Conservation (phyloP, 192 early-diverging fungal genomes). For the Phycomyces blakesleeanus region DNA sequence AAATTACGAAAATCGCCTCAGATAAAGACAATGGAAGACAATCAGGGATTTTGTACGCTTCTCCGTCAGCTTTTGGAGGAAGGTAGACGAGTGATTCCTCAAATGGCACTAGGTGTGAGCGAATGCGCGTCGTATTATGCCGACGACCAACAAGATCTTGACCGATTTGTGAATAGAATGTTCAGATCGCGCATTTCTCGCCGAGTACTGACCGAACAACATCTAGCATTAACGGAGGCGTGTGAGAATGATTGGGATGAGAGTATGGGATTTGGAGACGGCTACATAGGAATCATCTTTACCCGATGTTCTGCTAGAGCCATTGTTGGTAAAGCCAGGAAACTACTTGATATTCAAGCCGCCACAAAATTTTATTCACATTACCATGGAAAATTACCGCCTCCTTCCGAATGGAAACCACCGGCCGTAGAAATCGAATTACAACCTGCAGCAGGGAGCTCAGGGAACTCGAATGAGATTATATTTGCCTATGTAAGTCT, state of each 20-base stretch:
- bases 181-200: conserved; percentile 85
- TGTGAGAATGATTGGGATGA: conserved; percentile 43
- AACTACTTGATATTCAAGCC: conserved; percentile 1
- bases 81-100: conserved; percentile 84
- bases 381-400: neutral
- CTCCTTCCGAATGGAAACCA: neutral
- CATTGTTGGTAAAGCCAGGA: conserved; percentile 33
- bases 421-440: conserved; percentile 3
- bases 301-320: conserved; percentile 59
- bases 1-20: conserved; percentile 62
- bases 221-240: conserved; percentile 75
- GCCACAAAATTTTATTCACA: neutral
- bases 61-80: conserved; percentile 70
- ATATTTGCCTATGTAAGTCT: conserved; percentile 33
- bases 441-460: neutral
- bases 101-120: conserved; percentile 81
- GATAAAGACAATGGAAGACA: conserved; percentile 79
- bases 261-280: conserved; percentile 39
- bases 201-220: conserved; percentile 90
- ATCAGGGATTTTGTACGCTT: conserved; percentile 74
- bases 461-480: conserved; percentile 13
- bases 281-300: conserved; percentile 68
- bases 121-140: conserved; percentile 57
- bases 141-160: conserved; percentile 57
- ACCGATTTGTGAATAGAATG: conserved; percentile 89